phyloP scores from a whole-genome alignment of 2,329 filamentous ascomycete genomes.

The Cercospora sesami region DNA sequence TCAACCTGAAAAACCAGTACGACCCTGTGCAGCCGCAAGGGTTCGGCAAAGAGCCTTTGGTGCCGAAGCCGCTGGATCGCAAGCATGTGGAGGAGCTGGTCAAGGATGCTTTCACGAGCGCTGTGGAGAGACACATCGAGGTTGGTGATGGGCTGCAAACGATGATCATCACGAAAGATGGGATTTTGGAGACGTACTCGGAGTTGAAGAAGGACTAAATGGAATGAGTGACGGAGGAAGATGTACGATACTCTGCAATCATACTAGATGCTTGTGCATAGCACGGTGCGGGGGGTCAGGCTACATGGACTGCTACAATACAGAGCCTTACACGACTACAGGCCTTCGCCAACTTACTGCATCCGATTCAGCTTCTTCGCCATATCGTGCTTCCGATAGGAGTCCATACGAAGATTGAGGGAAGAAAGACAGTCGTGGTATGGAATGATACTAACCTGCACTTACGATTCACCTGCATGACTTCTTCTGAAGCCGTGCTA shows the following conservation, averaged over 20 bases:
- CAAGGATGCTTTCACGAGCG: conserved; percentile 96
- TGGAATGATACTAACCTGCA: too few relatives aligned
- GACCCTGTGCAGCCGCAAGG: conserved; percentile 81
- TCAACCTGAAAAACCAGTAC: conserved; percentile 99
- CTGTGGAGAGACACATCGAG: conserved; percentile 98
- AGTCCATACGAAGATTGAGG: too few relatives aligned
- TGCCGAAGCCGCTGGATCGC: conserved; percentile 67
- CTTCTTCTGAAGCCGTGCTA: neutral
- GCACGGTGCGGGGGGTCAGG: conserved; percentile 20
- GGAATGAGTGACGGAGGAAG: neutral
- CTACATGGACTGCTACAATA: neutral
- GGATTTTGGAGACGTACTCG: conserved; percentile 80
- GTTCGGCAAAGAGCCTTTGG: conserved; percentile 72
- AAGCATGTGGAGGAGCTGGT: conserved; percentile 81
- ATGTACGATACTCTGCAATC: conserved; percentile 22
- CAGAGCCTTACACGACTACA: too few relatives aligned
- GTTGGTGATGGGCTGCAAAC: conserved; percentile 96
- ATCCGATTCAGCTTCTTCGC: too few relatives aligned
- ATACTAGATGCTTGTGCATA: conserved; percentile 14
- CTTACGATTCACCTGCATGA: neutral
- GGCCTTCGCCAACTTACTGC: too few relatives aligned
- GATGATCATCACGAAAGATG: conserved; percentile 84
- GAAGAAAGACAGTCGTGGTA: too few relatives aligned
- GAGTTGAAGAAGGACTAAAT: conserved; percentile 82
- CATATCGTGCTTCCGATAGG: too few relatives aligned